A percentile compares a stretch with the other conserved stretches of the same genome.
These are phyloP conservation scores for Termitomyces heimii DNA, from an alignment of 768 basidiomycete species.

Conservation along the genomic window DNA sequence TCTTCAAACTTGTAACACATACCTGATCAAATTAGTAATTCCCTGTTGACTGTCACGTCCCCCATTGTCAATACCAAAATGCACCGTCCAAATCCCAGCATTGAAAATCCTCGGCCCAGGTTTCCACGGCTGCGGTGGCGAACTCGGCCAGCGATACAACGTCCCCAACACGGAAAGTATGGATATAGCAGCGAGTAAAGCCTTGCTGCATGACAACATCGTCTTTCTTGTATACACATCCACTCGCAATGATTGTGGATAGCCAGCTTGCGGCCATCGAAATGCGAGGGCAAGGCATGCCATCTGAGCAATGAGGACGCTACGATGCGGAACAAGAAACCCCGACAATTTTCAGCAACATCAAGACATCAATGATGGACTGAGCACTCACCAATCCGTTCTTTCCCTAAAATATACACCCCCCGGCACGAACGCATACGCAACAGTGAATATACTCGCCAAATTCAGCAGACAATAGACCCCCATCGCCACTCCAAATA, in stretches of 20 bases:
- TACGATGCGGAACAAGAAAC: slow-evolving; percentile 15
- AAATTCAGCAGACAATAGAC: slow-evolving; percentile 60
- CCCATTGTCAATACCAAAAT: slow-evolving; percentile 78
- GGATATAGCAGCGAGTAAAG: slow-evolving; percentile 31
- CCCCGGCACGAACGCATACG: slow-evolving; percentile 87
- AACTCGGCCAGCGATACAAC: slow-evolving; percentile 45
- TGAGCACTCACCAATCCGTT: slow-evolving; percentile 56
- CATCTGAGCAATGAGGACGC: slow-evolving; percentile 52
- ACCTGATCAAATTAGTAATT: slow-evolving; percentile 47
- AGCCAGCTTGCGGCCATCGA: slow-evolving; percentile 23
- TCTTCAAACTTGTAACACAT: neutral
- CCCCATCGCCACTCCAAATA: slow-evolving; percentile 51
- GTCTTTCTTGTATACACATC: neutral
- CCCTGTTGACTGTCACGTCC: slow-evolving; percentile 69
- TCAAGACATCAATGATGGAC: neutral
- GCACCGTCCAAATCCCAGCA: slow-evolving; percentile 88
- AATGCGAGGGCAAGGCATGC: slow-evolving; percentile 44
- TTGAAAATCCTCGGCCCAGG: slow-evolving; percentile 63
- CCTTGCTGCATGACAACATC: slow-evolving; percentile 22
- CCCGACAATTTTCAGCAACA: neutral
- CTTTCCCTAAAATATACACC: slow-evolving; percentile 71
- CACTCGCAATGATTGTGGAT: neutral
- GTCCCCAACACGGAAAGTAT: slow-evolving; percentile 47
- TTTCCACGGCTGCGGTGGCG: slow-evolving; percentile 51
- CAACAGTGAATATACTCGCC: slow-evolving; percentile 76